Conservation (phyloP, 1,284 basidiomycete species). For the Rhodotorula sp. region DNA sequence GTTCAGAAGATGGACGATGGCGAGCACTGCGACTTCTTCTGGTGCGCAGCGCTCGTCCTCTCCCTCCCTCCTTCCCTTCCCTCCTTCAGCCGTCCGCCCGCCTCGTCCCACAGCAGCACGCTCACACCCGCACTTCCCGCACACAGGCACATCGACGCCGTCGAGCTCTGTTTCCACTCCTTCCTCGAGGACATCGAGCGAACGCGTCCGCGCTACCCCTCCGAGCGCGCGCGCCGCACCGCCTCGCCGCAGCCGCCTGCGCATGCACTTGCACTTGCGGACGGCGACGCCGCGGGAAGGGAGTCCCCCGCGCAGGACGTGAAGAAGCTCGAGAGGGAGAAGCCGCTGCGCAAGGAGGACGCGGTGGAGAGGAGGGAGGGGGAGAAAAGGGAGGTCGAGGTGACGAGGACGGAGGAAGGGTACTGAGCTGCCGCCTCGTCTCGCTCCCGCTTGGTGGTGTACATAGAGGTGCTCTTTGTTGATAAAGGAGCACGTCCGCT, state of each 20-base stretch:
- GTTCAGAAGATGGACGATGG: constrained; percentile 55
- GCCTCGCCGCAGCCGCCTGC: constrained; percentile 12
- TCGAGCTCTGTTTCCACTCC: constrained; percentile 58
- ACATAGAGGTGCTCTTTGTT: too few species aligned
- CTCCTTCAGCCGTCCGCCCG: too few species aligned
- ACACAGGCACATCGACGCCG: constrained; percentile 60
- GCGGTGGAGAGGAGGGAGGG: background rate
- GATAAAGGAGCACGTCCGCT: too few species aligned
- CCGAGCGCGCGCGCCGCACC: constrained; percentile 34
- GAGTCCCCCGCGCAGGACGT: constrained; percentile 1
- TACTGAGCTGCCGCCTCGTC: constrained; percentile 4
- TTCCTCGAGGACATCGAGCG: constrained; percentile 52
- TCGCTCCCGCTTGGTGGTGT: too few species aligned
- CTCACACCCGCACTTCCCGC: background rate
- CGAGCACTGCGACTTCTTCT: constrained; percentile 54
- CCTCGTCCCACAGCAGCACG: background rate
- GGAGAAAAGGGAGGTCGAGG: constrained; percentile 18
- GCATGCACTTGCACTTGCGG: too few species aligned
- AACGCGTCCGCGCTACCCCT: constrained; percentile 48
- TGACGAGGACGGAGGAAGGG: constrained; percentile 4
- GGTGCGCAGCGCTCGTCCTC: constrained; percentile 36
- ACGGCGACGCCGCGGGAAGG: too few species aligned
- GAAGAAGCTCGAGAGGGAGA: background rate
- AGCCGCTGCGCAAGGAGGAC: background rate
- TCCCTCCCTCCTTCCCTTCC: too few species aligned